These are phyloP conservation scores for Omphalea diandra DNA, from an alignment of 441 rosid species.

Conservation along the genomic window DNA sequence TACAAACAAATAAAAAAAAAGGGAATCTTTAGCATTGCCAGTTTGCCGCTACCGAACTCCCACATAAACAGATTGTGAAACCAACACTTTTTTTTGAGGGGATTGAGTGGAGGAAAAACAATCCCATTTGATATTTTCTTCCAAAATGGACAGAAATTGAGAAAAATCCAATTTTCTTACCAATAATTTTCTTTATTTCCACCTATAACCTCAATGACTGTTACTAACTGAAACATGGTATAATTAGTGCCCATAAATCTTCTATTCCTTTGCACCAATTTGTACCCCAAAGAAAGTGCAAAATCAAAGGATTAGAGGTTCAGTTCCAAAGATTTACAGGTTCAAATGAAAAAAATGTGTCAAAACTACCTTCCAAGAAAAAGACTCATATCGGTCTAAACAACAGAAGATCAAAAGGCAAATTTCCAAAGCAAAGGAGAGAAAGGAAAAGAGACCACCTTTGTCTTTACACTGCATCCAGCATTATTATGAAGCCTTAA, in stretches of 20 bases:
- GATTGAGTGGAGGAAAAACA: too few relatives aligned
- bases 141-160: too few relatives aligned
- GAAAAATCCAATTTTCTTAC: too few relatives aligned
- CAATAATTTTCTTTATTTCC: too few relatives aligned
- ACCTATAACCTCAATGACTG: too few relatives aligned
- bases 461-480: background rate
- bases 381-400: background rate
- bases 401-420: background rate
- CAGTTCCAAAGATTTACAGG: background rate
- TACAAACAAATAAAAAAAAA: too few relatives aligned
- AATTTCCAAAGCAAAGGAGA: background rate
- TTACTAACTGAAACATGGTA: too few relatives aligned
- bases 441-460: background rate
- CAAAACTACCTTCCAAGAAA: too few relatives aligned
- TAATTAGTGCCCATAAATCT: too few relatives aligned
- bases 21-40: constrained; percentile 19
- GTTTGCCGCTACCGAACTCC: constrained; percentile 6
- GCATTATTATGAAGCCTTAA: background rate
- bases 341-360: background rate
- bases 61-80: background rate
- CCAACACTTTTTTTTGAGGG: too few relatives aligned
- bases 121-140: too few relatives aligned
- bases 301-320: background rate
- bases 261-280: too few relatives aligned
- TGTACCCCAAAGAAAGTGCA: background rate